A percentile compares a stretch with the other conserved stretches of the same genome.
phyloP scores from a whole-genome alignment of 805 yeast genomes.

The Metschnikowia matae region DNA sequence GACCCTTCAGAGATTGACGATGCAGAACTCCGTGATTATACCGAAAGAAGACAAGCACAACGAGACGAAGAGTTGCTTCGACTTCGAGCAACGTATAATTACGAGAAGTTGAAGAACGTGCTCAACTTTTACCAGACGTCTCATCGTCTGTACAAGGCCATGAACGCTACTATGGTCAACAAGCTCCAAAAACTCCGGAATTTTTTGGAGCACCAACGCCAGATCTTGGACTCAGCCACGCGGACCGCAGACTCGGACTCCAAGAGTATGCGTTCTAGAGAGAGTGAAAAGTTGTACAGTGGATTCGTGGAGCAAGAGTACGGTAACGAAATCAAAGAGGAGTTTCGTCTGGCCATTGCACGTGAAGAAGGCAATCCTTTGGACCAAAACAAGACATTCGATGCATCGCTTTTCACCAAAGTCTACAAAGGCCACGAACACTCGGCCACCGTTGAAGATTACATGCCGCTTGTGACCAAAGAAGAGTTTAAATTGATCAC shows the following conservation, averaged over 20 bases:
- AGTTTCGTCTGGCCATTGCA: slow-evolving; percentile 17
- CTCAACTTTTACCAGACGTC: slow-evolving; percentile 35
- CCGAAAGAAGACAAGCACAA: slow-evolving; percentile 18
- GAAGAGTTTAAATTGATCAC: slow-evolving; percentile 39
- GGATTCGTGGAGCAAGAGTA: slow-evolving; percentile 30
- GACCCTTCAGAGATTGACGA: slow-evolving; percentile 19
- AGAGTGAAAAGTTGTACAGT: slow-evolving; percentile 24
- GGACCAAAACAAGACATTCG: slow-evolving; percentile 7
- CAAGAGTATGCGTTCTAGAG: slow-evolving; percentile 18
- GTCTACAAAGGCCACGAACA: slow-evolving; percentile 11
- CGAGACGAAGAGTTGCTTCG: slow-evolving; percentile 34
- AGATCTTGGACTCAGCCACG: slow-evolving; percentile 19
- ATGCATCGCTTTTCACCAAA: slow-evolving; percentile 11
- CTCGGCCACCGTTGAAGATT: slow-evolving; percentile 31
- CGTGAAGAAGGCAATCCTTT: slow-evolving; percentile 12
- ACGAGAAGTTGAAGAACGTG: slow-evolving; percentile 30
- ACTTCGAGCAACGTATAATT: slow-evolving; percentile 28
- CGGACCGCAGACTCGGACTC: slow-evolving; percentile 15
- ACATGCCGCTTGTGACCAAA: slow-evolving; percentile 37
- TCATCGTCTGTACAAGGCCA: slow-evolving; percentile 29
- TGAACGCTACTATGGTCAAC: slow-evolving; percentile 27
- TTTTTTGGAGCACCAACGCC: slow-evolving; percentile 35
- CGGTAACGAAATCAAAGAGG: slow-evolving; percentile 26
- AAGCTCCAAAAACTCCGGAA: slow-evolving; percentile 37
- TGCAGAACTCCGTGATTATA: slow-evolving; percentile 24